A percentile compares a stretch with the other conserved stretches of the same genome.
These are phyloP conservation scores for Candida maris DNA, from an alignment of 805 yeast genomes.

Conservation along the genomic window DNA sequence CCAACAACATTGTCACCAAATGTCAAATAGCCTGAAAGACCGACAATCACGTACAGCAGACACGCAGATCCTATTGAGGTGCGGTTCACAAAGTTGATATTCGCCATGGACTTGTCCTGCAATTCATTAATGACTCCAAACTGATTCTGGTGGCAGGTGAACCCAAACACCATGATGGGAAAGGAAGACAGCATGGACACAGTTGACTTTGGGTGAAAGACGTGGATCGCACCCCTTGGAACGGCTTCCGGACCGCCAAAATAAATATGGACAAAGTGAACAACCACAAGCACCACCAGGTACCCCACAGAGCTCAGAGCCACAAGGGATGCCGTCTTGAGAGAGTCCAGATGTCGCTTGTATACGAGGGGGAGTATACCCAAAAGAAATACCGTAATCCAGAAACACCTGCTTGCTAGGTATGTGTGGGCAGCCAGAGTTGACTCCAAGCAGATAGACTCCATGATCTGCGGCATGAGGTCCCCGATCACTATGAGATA, in stretches of 20 bases:
- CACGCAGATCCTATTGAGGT: slow-evolving; percentile 59
- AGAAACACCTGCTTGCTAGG: slow-evolving; percentile 45
- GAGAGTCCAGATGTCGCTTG: slow-evolving; percentile 70
- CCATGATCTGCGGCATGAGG: slow-evolving; percentile 57
- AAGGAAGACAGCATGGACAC: slow-evolving; percentile 61
- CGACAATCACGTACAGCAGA: slow-evolving; percentile 63
- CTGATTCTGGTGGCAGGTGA: slow-evolving; percentile 95
- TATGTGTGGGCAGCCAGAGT: slow-evolving; percentile 16
- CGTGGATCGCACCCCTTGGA: slow-evolving; percentile 47
- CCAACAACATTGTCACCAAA: slow-evolving; percentile 80
- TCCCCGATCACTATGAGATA: slow-evolving; percentile 71
- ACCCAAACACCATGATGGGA: slow-evolving; percentile 92
- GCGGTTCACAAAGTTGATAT: slow-evolving; percentile 44
- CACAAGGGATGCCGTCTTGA: slow-evolving; percentile 79
- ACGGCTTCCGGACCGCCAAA: slow-evolving; percentile 55
- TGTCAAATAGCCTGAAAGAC: slow-evolving; percentile 78
- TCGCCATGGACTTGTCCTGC: slow-evolving; percentile 45
- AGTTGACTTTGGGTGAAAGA: slow-evolving; percentile 44
- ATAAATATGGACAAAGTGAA: slow-evolving; percentile 60
- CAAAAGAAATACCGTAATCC: slow-evolving; percentile 60
- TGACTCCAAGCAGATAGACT: slow-evolving; percentile 23
- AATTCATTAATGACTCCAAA: slow-evolving; percentile 85
- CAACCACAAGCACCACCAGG: slow-evolving; percentile 65
- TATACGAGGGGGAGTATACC: slow-evolving; percentile 62
- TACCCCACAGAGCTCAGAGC: slow-evolving; percentile 81